phyloP scores from a whole-genome alignment of 805 yeast species.

The Lachancea nothofagi region DNA sequence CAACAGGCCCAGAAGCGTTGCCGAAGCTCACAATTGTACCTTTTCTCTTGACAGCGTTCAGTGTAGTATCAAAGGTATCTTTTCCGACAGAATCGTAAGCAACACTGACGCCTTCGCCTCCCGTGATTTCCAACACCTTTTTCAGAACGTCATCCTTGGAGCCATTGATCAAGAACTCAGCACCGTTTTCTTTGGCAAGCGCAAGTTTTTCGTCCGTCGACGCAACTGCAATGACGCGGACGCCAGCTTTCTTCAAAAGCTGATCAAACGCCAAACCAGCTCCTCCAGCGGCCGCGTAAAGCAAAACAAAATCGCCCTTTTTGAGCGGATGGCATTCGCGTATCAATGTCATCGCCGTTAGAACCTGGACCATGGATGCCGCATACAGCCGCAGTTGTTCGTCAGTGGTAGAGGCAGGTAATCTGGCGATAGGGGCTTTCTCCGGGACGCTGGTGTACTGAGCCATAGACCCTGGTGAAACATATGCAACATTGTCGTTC shows the following conservation, averaged over 20 bases:
- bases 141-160: slow-evolving; percentile 51
- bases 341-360: slow-evolving; percentile 72
- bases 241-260: slow-evolving; percentile 58
- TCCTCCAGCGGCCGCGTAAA: slow-evolving; percentile 96
- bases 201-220: slow-evolving; percentile 68
- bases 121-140: slow-evolving; percentile 54
- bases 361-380: slow-evolving; percentile 60
- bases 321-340: slow-evolving; percentile 61
- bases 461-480: slow-evolving; percentile 54
- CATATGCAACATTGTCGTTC: slow-evolving; percentile 69
- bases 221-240: slow-evolving; percentile 78
- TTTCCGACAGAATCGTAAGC: slow-evolving; percentile 75
- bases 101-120: slow-evolving; percentile 62
- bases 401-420: slow-evolving; percentile 45
- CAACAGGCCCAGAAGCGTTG: slow-evolving; percentile 79
- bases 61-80: slow-evolving; percentile 62
- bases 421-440: slow-evolving; percentile 37
- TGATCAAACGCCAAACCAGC: slow-evolving; percentile 73
- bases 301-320: slow-evolving; percentile 63
- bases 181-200: slow-evolving; percentile 67
- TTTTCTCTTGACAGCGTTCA: slow-evolving; percentile 55
- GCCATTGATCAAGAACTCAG: slow-evolving; percentile 60
- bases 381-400: slow-evolving; percentile 51
- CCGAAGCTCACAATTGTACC: slow-evolving; percentile 79
- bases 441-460: slow-evolving; percentile 55